These are phyloP conservation scores for Phoma sp. DNA, from an alignment of 2,329 filamentous ascomycete genomes.

Conservation along the genomic window DNA sequence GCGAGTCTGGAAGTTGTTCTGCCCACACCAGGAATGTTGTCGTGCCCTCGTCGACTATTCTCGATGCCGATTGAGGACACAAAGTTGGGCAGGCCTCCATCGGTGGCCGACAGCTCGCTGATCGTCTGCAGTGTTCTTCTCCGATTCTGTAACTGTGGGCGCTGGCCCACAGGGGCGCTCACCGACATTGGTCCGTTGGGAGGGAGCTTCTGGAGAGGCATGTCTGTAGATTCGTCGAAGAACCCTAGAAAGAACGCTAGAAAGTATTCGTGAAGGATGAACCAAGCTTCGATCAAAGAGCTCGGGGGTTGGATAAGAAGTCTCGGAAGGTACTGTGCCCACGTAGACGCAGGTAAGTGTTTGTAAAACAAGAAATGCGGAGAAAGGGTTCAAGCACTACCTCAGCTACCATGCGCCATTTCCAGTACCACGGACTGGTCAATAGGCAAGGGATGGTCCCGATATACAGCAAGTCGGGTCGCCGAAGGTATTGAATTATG, in stretches of 20 bases:
- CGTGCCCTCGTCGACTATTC: conserved; percentile 4
- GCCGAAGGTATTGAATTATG: conserved; percentile 21
- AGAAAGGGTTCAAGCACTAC: conserved; percentile 11
- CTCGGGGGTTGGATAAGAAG: background rate
- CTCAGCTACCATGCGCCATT: conserved; percentile 7
- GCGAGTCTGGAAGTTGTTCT: conserved; percentile 6
- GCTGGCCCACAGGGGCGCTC: conserved; percentile 4
- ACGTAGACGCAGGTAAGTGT: background rate
- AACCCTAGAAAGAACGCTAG: too few relatives aligned
- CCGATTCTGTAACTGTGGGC: conserved; percentile 24
- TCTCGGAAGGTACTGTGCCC: background rate
- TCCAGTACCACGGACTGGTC: conserved; percentile 21
- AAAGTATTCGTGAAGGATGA: background rate
- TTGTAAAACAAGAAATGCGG: conserved; percentile 4
- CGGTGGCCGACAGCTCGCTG: conserved; percentile 31
- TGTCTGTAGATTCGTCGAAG: background rate
- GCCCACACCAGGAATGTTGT: background rate
- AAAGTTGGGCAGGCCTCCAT: conserved; percentile 20
- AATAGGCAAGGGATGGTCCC: conserved; percentile 20
- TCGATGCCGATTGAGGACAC: conserved; percentile 11
- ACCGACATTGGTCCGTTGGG: conserved; percentile 12
- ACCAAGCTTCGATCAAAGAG: background rate
- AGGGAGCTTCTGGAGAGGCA: conserved; percentile 30
- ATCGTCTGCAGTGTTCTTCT: conserved; percentile 40
- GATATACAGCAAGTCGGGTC: conserved; percentile 19